Evolutionary conservation across 257 asterid species (phyloP).

Genomic region (Avicennia marina): DNA sequence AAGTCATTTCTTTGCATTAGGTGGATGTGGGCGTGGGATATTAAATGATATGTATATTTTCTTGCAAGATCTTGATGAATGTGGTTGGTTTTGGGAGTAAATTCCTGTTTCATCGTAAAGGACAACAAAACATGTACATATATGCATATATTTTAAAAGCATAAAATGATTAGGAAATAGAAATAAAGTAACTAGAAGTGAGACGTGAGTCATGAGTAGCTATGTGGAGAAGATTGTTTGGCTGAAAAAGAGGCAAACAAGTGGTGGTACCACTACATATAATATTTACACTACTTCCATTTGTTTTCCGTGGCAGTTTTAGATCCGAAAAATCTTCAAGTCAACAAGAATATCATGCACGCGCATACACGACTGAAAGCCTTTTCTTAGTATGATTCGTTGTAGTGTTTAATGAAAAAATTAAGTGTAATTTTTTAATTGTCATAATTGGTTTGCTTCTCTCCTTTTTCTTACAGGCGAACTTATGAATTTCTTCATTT

Average conservation of each 20-base stretch:
- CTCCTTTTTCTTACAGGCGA: too few relatives aligned
- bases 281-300: constrained; percentile 1
- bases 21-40: not conserved
- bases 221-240: constrained; percentile 23
- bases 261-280: constrained; percentile 41
- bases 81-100: constrained; percentile 15
- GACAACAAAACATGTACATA: too few relatives aligned
- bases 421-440: too few relatives aligned
- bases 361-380: too few relatives aligned
- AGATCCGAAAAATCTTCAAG: not conserved
- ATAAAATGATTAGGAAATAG: not conserved
- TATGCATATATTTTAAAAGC: too few relatives aligned
- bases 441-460: too few relatives aligned
- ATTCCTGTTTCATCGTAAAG: constrained; percentile 12
- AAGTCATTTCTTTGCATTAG: not conserved
- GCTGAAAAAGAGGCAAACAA: constrained; percentile 41
- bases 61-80: constrained; percentile 16
- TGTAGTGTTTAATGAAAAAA: too few relatives aligned
- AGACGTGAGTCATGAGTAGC: constrained; percentile 36
- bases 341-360: not conserved
- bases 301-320: constrained; percentile 2
- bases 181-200: constrained; percentile 33
- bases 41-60: not conserved
- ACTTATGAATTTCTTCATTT: too few relatives aligned
- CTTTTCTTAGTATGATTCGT: too few relatives aligned